Evolutionary conservation across 1,139 yeast genomes (phyloP).

Genomic region (Candida labiduridarum): DNA sequence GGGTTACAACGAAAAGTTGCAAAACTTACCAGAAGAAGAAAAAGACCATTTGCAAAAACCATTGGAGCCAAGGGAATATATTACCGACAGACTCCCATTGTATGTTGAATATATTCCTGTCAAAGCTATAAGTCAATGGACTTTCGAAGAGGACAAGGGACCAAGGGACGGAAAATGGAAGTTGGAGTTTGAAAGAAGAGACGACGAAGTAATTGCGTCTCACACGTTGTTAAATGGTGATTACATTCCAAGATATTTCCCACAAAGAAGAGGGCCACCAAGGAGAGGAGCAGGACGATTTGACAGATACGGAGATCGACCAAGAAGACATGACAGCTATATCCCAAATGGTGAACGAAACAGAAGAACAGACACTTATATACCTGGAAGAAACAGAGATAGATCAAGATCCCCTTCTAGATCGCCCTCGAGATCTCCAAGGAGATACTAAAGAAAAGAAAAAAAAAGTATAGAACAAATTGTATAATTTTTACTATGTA

Average conservation of each 20-base stretch:
- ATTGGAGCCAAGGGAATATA: constrained; percentile 21
- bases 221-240: constrained; percentile 44
- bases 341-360: constrained; percentile 10
- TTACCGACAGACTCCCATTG: constrained; percentile 28
- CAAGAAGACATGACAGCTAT: constrained; percentile 11
- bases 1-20: constrained; percentile 20
- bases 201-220: constrained; percentile 36
- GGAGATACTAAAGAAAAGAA: constrained; percentile 4
- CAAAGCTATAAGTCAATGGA: constrained; percentile 48
- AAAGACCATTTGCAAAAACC: constrained; percentile 18
- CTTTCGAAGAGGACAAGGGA: constrained; percentile 47
- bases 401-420: constrained; percentile 19
- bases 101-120: constrained; percentile 50
- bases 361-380: constrained; percentile 24
- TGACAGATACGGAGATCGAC: constrained; percentile 8
- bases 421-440: constrained; percentile 18
- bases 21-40: constrained; percentile 13
- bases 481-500: neutral
- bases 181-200: constrained; percentile 31
- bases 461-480: neutral
- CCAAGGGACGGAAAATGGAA: constrained; percentile 50
- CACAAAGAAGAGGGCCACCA: constrained; percentile 14
- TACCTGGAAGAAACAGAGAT: constrained; percentile 19
- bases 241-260: constrained; percentile 25
- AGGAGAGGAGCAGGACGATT: constrained; percentile 11